phyloP scores from a whole-genome alignment of 2,329 filamentous ascomycete species.

The Venturia effusa region DNA sequence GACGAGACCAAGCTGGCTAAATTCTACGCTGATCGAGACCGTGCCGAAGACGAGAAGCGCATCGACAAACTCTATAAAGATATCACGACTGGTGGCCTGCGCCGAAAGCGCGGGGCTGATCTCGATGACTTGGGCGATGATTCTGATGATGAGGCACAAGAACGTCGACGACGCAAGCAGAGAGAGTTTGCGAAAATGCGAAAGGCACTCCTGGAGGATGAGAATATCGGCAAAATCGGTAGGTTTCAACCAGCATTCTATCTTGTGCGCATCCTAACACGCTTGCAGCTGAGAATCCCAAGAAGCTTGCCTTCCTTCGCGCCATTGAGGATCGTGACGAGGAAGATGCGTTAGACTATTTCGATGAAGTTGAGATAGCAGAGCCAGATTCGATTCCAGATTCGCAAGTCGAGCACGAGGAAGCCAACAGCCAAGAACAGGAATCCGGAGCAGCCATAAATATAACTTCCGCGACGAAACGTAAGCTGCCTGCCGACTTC shows the following conservation, averaged over 20 bases:
- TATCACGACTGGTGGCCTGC: conserved; percentile 77
- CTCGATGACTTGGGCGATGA: conserved; percentile 75
- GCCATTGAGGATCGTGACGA: conserved; percentile 74
- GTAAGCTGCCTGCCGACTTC: conserved; percentile 18
- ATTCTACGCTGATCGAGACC: conserved; percentile 77
- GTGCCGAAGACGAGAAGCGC: conserved; percentile 71
- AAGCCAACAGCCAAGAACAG: conserved; percentile 16
- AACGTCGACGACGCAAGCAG: conserved; percentile 68
- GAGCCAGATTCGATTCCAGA: conserved; percentile 26
- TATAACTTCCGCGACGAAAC: conserved; percentile 21
- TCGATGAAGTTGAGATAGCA: conserved; percentile 37
- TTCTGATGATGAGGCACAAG: conserved; percentile 68
- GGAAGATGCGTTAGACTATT: conserved; percentile 63
- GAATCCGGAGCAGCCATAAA: conserved; percentile 17
- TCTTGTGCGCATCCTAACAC: conserved; percentile 8
- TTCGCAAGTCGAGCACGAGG: conserved; percentile 25
- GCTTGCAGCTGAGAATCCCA: conserved; percentile 60
- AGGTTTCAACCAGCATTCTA: not conserved
- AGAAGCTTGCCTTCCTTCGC: conserved; percentile 80
- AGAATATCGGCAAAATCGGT: conserved; percentile 74
- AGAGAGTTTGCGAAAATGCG: conserved; percentile 86
- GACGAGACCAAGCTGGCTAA: conserved; percentile 76
- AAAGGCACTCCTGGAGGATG: conserved; percentile 75
- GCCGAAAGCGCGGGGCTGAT: conserved; percentile 67
- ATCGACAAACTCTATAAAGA: conserved; percentile 89